Evolutionary conservation across 208 protist genomes (phyloP), one percentile per base, ranked within the genome.

Genomic region (Trypanosoma mega): DNA sequence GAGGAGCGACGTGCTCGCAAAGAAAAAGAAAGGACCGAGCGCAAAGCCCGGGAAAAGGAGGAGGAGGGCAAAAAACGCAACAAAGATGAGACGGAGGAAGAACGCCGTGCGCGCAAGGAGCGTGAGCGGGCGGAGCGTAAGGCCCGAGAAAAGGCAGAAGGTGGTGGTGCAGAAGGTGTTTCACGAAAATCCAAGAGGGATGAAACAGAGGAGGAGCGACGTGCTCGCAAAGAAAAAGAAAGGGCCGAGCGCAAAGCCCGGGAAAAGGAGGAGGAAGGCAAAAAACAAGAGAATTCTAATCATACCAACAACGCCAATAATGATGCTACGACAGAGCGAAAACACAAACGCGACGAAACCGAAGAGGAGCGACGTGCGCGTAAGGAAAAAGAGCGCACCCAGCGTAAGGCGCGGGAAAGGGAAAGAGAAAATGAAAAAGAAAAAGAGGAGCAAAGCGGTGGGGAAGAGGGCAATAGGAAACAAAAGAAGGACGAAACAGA

Each of bases 51-150:
- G 61, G 39, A 60, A 52, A 39, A 67, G 54, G 52, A 57, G 20
- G 51, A 52, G 24, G 66, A 27, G 24, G 52, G 34, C 14, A 43
- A 39, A 21, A 56, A 55, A 20, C 30, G 31, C 11, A 64, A 54
- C 41, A 47, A 61, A 6, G 49, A 64, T 37, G 87, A 94, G 44
- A 85, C 84, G 0, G 82, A 94, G 45, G 87, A 94, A 57, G 84
- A 91, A 51, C 76, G 84, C 0, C 69, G 72, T 0, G 69, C 72
- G 1, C 79, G 87, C 31, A 89, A 92, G 56, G 79, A 91, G 57
- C 62, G 63, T 8, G 82, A 86, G 55, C 69, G 58, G 20, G 58
- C 57, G 14, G 66, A 69, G 29, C 46, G 66, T 0, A 66, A 61
- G 30, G 59, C 29, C 7, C 39, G 59, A 27, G 69, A 71, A 50